These are phyloP conservation scores for Lentinula edodes DNA, from an alignment of 768 basidiomycete species.

Conservation along the genomic window DNA sequence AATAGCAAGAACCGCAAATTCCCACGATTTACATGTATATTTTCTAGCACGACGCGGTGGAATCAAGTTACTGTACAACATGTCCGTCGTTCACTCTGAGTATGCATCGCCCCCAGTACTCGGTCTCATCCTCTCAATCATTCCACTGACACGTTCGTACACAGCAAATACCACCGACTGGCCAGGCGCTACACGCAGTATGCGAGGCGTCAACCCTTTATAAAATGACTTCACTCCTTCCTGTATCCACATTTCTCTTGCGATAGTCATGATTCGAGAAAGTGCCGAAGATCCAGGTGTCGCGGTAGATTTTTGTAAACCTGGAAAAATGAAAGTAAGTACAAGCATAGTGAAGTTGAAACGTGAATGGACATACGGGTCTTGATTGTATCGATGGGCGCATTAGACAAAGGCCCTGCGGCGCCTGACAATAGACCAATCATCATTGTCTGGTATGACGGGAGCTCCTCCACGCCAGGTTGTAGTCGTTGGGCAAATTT, in stretches of 20 bases:
- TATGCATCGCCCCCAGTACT: slow-evolving; percentile 57
- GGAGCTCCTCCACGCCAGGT: slow-evolving; percentile 73
- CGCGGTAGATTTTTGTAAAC: slow-evolving; percentile 80
- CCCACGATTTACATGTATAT: too few relatives aligned
- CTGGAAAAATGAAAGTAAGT: slow-evolving; percentile 27
- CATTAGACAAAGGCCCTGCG: slow-evolving; percentile 98
- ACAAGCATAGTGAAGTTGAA: slow-evolving; percentile 2
- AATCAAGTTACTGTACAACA: too few relatives aligned
- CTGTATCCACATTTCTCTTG: slow-evolving; percentile 86
- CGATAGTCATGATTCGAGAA: slow-evolving; percentile 73
- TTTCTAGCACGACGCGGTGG: too few relatives aligned
- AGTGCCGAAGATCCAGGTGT: slow-evolving; percentile 71
- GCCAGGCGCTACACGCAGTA: slow-evolving; percentile 93
- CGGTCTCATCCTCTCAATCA: slow-evolving; percentile 66
- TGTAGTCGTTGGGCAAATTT: slow-evolving; percentile 72
- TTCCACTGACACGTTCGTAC: slow-evolving; percentile 79
- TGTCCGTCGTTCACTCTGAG: slow-evolving; percentile 44
- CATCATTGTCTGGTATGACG: slow-evolving; percentile 92
- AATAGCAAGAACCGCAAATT: too few relatives aligned
- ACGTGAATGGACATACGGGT: slow-evolving; percentile 58
- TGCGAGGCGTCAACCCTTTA: slow-evolving; percentile 97
- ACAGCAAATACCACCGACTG: slow-evolving; percentile 98
- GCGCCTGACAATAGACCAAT: slow-evolving; percentile 96
- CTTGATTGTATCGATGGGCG: slow-evolving; percentile 92
- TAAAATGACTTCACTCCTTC: slow-evolving; percentile 93